These are phyloP conservation scores for Phytophthora multivora DNA, from an alignment of 352 stramenopile genomes.

Conservation along the genomic window DNA sequence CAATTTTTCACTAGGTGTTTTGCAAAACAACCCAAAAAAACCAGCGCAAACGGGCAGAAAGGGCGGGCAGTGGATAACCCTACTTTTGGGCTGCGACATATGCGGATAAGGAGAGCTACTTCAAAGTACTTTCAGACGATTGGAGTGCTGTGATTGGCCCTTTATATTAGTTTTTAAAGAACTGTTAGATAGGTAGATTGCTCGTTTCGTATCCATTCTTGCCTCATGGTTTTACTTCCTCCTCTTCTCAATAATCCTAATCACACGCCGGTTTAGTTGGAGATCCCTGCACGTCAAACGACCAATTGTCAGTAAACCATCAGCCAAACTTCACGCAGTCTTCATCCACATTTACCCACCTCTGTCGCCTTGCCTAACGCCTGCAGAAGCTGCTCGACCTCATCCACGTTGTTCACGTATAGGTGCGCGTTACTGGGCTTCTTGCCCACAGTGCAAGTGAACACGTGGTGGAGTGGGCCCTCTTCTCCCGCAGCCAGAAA, in stretches of 20 bases:
- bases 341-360: too few species aligned
- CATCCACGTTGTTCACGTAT: constrained; percentile 90
- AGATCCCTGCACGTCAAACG: background rate
- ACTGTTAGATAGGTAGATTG: constrained; percentile 1
- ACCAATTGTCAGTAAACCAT: background rate
- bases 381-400: constrained; percentile 85
- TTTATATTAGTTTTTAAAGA: too few species aligned
- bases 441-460: constrained; percentile 93
- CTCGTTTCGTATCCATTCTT: background rate
- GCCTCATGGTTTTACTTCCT: background rate
- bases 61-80: too few species aligned
- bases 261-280: background rate
- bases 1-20: too few species aligned
- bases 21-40: too few species aligned
- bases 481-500: constrained; percentile 39
- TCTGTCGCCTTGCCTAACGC: constrained; percentile 47
- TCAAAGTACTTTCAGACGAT: too few species aligned
- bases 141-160: too few species aligned
- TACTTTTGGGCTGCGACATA: too few species aligned
- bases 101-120: too few species aligned
- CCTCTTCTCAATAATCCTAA: constrained; percentile 11
- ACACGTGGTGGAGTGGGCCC: constrained; percentile 81
- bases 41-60: too few species aligned
- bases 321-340: background rate
- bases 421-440: constrained; percentile 90